A percentile compares a stretch with the other conserved stretches of the same genome.
phyloP scores from a whole-genome alignment of 129 eudicot species.

The Heracleum sosnowskyi region DNA sequence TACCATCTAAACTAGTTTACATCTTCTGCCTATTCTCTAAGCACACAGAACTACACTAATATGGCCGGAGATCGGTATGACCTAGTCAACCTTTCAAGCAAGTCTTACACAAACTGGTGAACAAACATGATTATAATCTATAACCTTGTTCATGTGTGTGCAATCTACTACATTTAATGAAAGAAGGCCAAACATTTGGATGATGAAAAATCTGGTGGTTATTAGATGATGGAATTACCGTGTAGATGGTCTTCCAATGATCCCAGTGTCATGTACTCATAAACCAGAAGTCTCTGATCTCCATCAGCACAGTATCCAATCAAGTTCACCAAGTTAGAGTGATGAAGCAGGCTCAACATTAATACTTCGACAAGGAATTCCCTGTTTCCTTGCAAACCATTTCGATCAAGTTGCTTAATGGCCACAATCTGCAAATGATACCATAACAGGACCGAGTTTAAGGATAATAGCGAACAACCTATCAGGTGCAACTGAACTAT shows the following conservation, averaged over 20 bases:
- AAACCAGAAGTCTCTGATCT: constrained; percentile 83
- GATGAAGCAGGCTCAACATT: constrained; percentile 85
- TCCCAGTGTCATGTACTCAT: constrained; percentile 85
- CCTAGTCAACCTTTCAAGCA: background rate
- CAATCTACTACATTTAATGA: background rate
- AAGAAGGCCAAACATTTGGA: background rate
- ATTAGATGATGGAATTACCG: constrained; percentile 29
- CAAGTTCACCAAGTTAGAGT: constrained; percentile 73
- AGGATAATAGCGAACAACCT: background rate
- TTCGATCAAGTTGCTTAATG: constrained; percentile 87
- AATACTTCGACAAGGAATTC: constrained; percentile 93
- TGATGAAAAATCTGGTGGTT: background rate
- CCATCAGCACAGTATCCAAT: constrained; percentile 96
- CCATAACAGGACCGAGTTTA: constrained; percentile 6
- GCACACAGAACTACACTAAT: background rate
- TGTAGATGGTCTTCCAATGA: constrained; percentile 90
- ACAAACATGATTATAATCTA: background rate
- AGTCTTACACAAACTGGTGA: background rate
- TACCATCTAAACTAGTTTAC: background rate
- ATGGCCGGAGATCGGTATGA: background rate
- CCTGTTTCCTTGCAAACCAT: constrained; percentile 88
- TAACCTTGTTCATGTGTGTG: background rate
- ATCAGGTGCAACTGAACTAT: background rate
- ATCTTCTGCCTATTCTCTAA: background rate
- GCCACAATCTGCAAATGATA: constrained; percentile 58